Evolutionary conservation across 2,329 filamentous ascomycete genomes (phyloP).

Genomic region (Alternaria ventricosa): DNA sequence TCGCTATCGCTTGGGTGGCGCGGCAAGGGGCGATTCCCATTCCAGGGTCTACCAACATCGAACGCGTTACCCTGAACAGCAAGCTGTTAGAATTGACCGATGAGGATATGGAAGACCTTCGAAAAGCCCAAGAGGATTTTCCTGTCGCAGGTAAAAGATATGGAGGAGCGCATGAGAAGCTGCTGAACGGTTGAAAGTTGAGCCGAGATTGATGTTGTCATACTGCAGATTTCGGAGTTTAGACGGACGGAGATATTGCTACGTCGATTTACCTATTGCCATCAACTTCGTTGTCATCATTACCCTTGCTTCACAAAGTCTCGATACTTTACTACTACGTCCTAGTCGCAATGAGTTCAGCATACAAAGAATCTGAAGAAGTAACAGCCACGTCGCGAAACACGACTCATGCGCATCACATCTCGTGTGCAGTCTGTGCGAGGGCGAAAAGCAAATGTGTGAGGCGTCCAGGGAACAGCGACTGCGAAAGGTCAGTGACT

Average conservation of each 20-base stretch:
- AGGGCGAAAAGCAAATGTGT: neutral
- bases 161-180: conserved; percentile 15
- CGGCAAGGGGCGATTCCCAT: conserved; percentile 66
- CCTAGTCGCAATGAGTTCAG: neutral
- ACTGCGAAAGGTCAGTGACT: neutral
- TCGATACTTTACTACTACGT: neutral
- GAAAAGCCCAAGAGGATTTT: neutral
- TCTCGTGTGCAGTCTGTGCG: neutral
- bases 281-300: neutral
- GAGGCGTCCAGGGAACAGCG: neutral
- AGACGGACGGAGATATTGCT: neutral
- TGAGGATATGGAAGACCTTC: neutral
- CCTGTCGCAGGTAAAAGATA: conserved; percentile 15
- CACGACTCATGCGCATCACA: neutral
- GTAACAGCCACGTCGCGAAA: neutral
- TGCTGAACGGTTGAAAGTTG: conserved; percentile 7
- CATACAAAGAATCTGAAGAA: neutral
- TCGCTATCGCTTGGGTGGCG: conserved; percentile 68
- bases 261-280: neutral
- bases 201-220: neutral
- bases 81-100: conserved; percentile 51
- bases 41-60: conserved; percentile 63
- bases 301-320: too few relatives aligned
- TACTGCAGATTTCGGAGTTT: neutral
- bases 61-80: conserved; percentile 64